phyloP scores from a whole-genome alignment of 179 eudicot species.

The Actinidia polygama region DNA sequence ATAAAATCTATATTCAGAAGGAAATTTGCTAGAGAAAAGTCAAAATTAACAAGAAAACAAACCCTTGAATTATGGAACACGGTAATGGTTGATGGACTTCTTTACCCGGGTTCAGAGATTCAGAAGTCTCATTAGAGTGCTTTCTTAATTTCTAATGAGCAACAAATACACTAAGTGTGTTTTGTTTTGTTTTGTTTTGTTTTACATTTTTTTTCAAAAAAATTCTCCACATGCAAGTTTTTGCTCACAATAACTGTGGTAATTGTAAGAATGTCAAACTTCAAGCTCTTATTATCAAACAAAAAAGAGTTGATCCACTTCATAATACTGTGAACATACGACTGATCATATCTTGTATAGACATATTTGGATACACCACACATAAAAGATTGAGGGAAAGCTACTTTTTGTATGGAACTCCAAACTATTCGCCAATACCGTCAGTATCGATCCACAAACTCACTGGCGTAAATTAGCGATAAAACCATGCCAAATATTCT shows the following conservation, averaged over 20 bases:
- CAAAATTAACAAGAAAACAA: background rate
- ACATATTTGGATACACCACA: background rate
- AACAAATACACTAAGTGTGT: background rate
- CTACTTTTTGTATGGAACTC: background rate
- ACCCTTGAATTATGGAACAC: too few relatives aligned
- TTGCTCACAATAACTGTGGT: background rate
- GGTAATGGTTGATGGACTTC: background rate
- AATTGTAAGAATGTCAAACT: background rate
- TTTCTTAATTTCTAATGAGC: background rate
- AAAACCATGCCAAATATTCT: constrained; percentile 6
- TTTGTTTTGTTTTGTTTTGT: background rate
- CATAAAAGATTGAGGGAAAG: background rate
- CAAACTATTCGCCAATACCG: background rate
- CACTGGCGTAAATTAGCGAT: background rate
- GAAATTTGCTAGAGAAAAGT: background rate
- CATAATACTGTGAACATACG: background rate
- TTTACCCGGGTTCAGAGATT: background rate
- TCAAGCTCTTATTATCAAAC: too few relatives aligned
- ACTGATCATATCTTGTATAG: background rate
- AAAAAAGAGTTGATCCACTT: too few relatives aligned
- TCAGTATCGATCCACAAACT: background rate
- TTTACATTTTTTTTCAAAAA: background rate
- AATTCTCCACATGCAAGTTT: background rate
- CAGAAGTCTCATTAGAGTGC: background rate
- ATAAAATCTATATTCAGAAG: background rate